Base-by-base conservation (phyloP, 306 rosid species). In the Oxytropis ochrocephala region DNA sequence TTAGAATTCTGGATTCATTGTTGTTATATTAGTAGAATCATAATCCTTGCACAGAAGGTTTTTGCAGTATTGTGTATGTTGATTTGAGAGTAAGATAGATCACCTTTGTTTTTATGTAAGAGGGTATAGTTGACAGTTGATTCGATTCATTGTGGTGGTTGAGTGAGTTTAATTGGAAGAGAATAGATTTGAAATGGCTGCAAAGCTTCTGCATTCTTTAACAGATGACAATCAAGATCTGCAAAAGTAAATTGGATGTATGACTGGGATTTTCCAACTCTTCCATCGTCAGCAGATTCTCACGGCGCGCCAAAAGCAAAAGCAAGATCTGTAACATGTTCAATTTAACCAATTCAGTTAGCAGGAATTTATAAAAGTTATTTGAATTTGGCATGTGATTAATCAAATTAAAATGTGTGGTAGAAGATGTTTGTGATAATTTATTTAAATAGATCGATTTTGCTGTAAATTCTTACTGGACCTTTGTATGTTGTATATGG, bases 211-310 rank as follows among this genome's bases (percentile, higher is more conserved):
- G 38, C 96, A 86, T 61, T 92, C 98, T 60, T 86, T 92, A 78
- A 91, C 98, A 50, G 98, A 92, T 69, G 96, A 92, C 44, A 92
- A 85, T 35, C 88, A 90, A 77, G 98, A 90, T 88, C 84, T 90
- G 82, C 96, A 88, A 81, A 83, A 88, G 89, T 96, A 92, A 81
- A 92, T 92, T 17, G 98, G 98, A 62, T 90, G 96, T 67, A 90
- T 92, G 96, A 83, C 89, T 14, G 96, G 96, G 66, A 92, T 92
- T 75, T 77, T 92, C 74, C 96, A 92, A 35, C 81, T 90, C 53
- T 92, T 92, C 17, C 96, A 92, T 80, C 96, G 95, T 2, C 88
- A 84, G 9, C 90, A 83, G 27, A 49, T 67, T 18, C 70, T 90
- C 61, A 53, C 88, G 2, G 81, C 88, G 18, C 87, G 82, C 61